Conservation (phyloP, 257 asterid species). For the Knoxia roxburghii region DNA sequence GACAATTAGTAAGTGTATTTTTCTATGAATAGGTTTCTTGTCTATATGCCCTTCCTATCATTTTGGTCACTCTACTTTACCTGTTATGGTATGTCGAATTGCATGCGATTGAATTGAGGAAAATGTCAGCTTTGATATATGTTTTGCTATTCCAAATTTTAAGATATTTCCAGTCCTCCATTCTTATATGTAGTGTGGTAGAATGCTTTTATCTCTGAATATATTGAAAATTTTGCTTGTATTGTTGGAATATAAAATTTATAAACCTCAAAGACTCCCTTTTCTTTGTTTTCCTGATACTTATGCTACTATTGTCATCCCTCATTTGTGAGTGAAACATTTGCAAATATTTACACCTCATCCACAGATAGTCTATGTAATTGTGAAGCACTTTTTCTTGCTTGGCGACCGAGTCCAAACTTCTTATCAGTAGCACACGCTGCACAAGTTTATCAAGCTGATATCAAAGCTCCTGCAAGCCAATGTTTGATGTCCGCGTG, state of each 20-base stretch:
- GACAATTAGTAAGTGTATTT: slow-evolving; percentile 65
- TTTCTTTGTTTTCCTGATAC: not conserved
- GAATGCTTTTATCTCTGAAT: not conserved
- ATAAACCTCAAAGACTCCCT: not conserved
- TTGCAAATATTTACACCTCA: not conserved
- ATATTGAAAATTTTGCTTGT: not conserved
- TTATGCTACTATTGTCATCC: not conserved
- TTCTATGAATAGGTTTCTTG: not conserved
- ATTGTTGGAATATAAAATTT: not conserved
- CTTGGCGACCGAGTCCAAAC: not conserved
- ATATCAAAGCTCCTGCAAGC: not conserved
- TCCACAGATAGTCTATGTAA: not conserved
- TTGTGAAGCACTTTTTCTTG: not conserved
- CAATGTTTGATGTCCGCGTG: not conserved
- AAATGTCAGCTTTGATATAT: not conserved
- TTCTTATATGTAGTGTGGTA: not conserved
- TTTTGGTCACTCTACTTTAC: not conserved
- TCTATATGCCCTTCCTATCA: slow-evolving; percentile 2
- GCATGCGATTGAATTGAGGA: not conserved
- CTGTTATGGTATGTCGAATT: not conserved
- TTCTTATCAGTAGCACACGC: not conserved
- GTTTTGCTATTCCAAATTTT: not conserved
- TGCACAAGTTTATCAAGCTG: too few species aligned
- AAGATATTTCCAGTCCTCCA: not conserved
- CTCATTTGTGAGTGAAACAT: not conserved